Percentiles rank a stretch among this genome's conserved stretches.
phyloP scores from a whole-genome alignment of 257 asterid genomes.

The Fraxinus excelsior region DNA sequence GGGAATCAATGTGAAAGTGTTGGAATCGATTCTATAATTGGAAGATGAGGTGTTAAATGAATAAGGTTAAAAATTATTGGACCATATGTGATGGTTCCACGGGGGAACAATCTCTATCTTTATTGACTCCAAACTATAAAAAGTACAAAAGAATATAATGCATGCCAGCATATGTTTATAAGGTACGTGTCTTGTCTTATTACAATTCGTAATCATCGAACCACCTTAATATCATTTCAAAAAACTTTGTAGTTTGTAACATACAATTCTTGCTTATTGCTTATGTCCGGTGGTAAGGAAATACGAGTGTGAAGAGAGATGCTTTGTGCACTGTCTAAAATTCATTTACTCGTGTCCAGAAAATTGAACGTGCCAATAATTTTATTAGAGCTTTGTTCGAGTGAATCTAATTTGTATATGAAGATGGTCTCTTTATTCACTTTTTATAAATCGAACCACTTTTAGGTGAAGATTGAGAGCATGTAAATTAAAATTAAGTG shows the following conservation, averaged over 20 bases:
- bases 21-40: background rate
- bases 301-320: background rate
- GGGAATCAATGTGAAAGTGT: background rate
- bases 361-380: background rate
- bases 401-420: background rate
- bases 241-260: background rate
- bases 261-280: background rate
- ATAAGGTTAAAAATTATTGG: constrained; percentile 3
- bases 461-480: too few relatives aligned
- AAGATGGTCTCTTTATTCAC: too few relatives aligned
- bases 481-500: too few relatives aligned
- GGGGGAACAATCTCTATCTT: constrained; percentile 5
- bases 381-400: background rate
- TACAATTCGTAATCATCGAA: background rate
- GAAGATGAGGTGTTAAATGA: constrained; percentile 5
- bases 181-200: constrained; percentile 3
- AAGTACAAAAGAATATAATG: constrained; percentile 7
- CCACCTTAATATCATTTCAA: background rate
- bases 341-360: background rate
- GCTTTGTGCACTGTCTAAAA: background rate
- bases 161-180: background rate
- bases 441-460: too few relatives aligned
- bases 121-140: background rate
- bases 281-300: background rate
- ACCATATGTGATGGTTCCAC: constrained; percentile 3